Base-by-base conservation (phyloP, 163 green algal species). In the Botryococcus braunii region DNA sequence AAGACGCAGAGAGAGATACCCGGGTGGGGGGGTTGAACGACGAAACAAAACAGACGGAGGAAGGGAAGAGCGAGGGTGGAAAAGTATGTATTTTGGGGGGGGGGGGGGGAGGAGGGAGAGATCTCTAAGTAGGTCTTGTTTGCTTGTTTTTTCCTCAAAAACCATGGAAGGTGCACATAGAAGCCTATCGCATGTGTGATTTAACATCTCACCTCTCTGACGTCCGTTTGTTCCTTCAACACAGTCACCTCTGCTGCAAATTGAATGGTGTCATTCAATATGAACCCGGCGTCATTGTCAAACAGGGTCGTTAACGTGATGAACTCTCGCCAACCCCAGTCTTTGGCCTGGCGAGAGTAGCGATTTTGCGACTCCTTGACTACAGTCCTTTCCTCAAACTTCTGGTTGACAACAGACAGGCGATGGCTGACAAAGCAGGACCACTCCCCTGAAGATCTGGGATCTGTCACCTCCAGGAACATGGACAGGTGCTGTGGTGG, bases 381-480 rank as follows among this genome's bases (percentile, higher is more conserved):
- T 4, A 91, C 76, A 38, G 62, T 73, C 36, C 64, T 70, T 35
- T 69, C 47, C 66, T 81, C 76, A 40, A 41, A 47, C 3, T 71
- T 65, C 61, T 91, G 85, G 79, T 89, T 88, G 25, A 91, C 74
- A 35, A 91, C 79, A 25, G 72, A 73, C 6, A 91, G 74, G 27
- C 77, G 71, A 66, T 91, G 85, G 60, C 69, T 82, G 17, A 91
- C 85, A 66, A 91, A 91, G 74, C 81, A 87, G 72, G 69, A 83
- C 84, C 84, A 91, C 65, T 88, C 77, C 17, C 56, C 46, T 9
- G 66, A 55, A 37, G 25, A 46, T 11, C 37, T 11, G 11, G 41
- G 39, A 71, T 89, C 84, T 7, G 79, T 86, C 27, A 91, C 85
- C 76, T 91, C 83, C 36, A 91, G 78, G 63, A 91, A 91, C 79